Conservation (phyloP, 768 basidiomycete species). For the Termitomyces sp. region DNA sequence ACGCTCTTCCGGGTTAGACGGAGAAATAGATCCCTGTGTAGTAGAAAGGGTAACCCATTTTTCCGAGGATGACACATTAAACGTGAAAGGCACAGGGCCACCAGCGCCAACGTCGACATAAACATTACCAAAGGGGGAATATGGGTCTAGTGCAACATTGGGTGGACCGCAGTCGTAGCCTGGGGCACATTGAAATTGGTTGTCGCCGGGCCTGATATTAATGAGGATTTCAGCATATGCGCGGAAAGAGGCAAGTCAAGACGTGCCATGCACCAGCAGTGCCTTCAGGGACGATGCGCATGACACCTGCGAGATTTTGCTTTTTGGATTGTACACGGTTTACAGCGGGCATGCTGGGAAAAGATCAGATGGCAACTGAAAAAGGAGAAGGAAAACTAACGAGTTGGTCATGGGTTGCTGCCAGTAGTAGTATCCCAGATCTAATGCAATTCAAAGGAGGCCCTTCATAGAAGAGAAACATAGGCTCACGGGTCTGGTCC, state of each 20-base stretch:
- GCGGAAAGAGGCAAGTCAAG: too few species aligned
- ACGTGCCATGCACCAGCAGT: conserved; percentile 52
- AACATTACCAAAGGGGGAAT: conserved; percentile 42
- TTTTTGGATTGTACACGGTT: conserved; percentile 49
- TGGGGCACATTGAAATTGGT: conserved; percentile 46
- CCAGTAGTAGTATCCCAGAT: conserved; percentile 63
- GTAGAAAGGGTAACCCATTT: conserved; percentile 49
- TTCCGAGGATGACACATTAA: conserved; percentile 40
- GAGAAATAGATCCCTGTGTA: conserved; percentile 42
- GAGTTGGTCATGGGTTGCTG: conserved; percentile 66
- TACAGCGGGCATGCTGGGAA: conserved; percentile 43
- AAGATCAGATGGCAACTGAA: background rate
- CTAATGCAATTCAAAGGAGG: conserved; percentile 14
- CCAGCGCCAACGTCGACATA: conserved; percentile 62
- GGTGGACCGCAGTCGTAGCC: conserved; percentile 46
- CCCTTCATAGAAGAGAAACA: background rate
- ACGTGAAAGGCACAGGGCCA: conserved; percentile 52
- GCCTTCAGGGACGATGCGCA: conserved; percentile 60
- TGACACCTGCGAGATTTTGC: conserved; percentile 52
- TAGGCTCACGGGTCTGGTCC: conserved; percentile 54
- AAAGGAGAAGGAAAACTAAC: conserved; percentile 22
- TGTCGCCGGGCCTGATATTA: conserved; percentile 56
- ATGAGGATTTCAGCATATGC: background rate
- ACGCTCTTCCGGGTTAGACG: conserved; percentile 41
- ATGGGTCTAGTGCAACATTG: conserved; percentile 49